phyloP scores from a whole-genome alignment of 1,284 basidiomycete species.

The Trichosporon sp. region DNA sequence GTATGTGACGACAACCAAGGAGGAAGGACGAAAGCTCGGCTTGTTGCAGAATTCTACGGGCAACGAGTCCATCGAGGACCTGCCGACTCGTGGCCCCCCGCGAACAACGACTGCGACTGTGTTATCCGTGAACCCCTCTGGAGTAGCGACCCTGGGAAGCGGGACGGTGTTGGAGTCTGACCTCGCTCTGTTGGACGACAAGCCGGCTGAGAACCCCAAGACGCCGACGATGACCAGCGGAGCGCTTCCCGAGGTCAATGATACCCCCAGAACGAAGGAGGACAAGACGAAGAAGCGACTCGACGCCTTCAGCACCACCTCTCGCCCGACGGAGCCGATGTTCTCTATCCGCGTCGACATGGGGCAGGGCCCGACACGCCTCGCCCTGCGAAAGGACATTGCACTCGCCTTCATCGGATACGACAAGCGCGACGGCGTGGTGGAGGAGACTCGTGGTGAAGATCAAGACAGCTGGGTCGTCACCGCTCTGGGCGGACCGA shows the following conservation, averaged over 20 bases:
- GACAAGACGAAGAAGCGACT: slow-evolving; percentile 31
- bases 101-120: slow-evolving; percentile 30
- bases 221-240: slow-evolving; percentile 18
- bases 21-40: slow-evolving; percentile 41
- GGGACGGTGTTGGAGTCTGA: slow-evolving; percentile 38
- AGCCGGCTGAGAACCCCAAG: slow-evolving; percentile 9
- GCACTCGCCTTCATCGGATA: slow-evolving; percentile 41
- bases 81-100: slow-evolving; percentile 18
- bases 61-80: slow-evolving; percentile 25
- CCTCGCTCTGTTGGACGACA: slow-evolving; percentile 28
- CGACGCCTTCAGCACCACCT: slow-evolving; percentile 27
- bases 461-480: slow-evolving; percentile 35
- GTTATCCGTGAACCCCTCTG: slow-evolving; percentile 28
- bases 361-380: slow-evolving; percentile 31
- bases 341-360: slow-evolving; percentile 39
- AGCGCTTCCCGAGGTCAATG: slow-evolving; percentile 20
- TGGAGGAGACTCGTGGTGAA: slow-evolving; percentile 34
- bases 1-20: slow-evolving; percentile 32
- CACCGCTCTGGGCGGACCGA: slow-evolving; percentile 17
- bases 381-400: slow-evolving; percentile 39
- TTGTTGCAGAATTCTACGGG: slow-evolving; percentile 29
- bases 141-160: slow-evolving; percentile 30
- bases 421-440: slow-evolving; percentile 22
- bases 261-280: slow-evolving; percentile 29
- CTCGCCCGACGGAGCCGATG: slow-evolving; percentile 30